Evolutionary conservation across 2,329 filamentous ascomycete genomes (phyloP), one percentile per base, ranked within the genome.

Genomic region (Madurella fahalii): DNA sequence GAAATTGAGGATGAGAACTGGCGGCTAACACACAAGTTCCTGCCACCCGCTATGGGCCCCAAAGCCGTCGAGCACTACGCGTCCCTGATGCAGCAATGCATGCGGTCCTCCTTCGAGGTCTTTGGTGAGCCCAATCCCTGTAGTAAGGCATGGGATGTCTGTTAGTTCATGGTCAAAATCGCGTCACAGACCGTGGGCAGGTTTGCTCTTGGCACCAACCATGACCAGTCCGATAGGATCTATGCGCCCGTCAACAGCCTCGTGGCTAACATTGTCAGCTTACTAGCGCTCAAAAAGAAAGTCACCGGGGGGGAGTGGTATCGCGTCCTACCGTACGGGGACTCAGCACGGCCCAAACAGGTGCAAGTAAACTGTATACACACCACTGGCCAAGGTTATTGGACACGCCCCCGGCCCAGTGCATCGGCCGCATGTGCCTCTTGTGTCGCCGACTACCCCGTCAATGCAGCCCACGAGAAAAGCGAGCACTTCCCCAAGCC

Each of bases 21-120:
- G 77, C 64, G 66, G 20, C 61, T 75, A 0, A 75, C 77, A 0
- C 83, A 85, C 71, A 86, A 85, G 64, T 86, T 84, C 65, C 60
- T 85, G 0, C 80, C 82, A 0, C 81, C 83, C 0, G 77, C 80
- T 0, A 69, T 85, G 11, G 76, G 76, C 0, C 81, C 82, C 32
- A 83, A 82, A 62, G 82, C 82, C 0, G 80, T 85, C 4, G 71
- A 78, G 1, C 82, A 85, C 60, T 85, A 85, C 57, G 75, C 79
- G 0, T 80, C 82, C 0, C 75, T 73, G 0, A 85, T 86, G 80
- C 80, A 84, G 58, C 65, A 72, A 45, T 77, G 76, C 0, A 72
- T 81, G 2, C 75, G 82, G 58, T 69, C 76, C 16, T 66, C 78
- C 0, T 83, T 78, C 62, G 70, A 68, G 5, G 74, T 78, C 1